A percentile compares a stretch with the other conserved stretches of the same genome.
These are phyloP conservation scores for Alloteropsis angusta DNA, from an alignment of 202 grass and related monocot genomes.

Conservation along the genomic window DNA sequence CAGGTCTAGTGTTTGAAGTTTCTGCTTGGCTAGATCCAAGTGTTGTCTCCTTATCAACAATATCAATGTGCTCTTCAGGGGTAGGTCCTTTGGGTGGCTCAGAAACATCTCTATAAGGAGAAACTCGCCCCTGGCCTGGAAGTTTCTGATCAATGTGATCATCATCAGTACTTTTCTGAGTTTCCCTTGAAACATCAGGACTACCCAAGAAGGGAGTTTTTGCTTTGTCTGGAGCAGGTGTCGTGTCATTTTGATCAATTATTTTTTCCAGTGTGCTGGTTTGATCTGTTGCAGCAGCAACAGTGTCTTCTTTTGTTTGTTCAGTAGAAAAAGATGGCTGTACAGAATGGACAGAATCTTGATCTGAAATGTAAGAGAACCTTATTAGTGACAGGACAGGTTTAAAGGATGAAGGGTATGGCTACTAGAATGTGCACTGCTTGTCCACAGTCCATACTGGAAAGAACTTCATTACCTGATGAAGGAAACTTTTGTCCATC, in stretches of 20 bases:
- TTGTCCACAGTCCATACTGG: neutral
- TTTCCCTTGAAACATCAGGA: neutral
- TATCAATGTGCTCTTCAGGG: neutral
- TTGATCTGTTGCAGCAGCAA: neutral
- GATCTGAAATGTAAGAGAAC: constrained; percentile 3
- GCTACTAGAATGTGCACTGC: neutral
- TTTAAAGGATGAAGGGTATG: neutral
- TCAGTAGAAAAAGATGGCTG: neutral
- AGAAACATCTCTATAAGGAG: neutral
- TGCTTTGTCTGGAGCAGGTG: neutral
- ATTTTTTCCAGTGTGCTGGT: neutral
- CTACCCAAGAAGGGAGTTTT: neutral
- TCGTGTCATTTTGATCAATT: neutral
- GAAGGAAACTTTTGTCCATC: neutral
- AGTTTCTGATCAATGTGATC: neutral
- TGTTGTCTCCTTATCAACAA: neutral
- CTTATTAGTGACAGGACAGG: neutral
- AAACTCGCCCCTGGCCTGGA: neutral
- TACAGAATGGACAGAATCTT: neutral
- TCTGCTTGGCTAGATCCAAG: neutral
- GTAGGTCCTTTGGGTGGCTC: neutral
- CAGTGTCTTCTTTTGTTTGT: neutral
- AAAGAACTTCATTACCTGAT: constrained; percentile 19
- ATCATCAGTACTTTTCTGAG: neutral
- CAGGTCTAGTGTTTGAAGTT: neutral